Percentiles rank a stretch among this genome's conserved stretches.
These are phyloP conservation scores for Colletotrichum sp. DNA, from an alignment of 2,329 filamentous ascomycete genomes.

Conservation along the genomic window DNA sequence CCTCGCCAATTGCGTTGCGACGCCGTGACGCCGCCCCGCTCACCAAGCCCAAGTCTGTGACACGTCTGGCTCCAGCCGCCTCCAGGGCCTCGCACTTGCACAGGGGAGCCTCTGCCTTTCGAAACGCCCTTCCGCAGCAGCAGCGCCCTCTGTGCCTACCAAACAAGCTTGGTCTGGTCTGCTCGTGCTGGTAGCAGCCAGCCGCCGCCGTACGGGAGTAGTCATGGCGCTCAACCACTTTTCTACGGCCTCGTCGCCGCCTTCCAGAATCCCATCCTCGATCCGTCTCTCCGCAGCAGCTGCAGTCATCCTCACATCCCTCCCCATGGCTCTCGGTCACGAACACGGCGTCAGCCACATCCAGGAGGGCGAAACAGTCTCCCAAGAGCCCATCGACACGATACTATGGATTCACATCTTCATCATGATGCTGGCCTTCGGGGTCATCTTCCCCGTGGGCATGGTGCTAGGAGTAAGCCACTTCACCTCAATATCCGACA, in stretches of 20 bases:
- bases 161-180: neutral
- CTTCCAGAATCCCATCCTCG: neutral
- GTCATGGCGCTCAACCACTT: slow-evolving; percentile 15
- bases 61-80: slow-evolving; percentile 15
- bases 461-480: slow-evolving; percentile 89
- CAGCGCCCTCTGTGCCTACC: neutral
- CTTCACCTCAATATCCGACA: neutral
- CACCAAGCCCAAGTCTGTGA: slow-evolving; percentile 17
- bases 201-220: neutral
- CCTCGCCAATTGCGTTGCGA: slow-evolving; percentile 20
- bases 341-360: slow-evolving; percentile 61
- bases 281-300: neutral
- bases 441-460: slow-evolving; percentile 88
- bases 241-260: slow-evolving; percentile 18
- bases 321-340: slow-evolving; percentile 39
- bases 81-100: neutral
- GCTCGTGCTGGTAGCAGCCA: neutral
- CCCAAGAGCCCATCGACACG: slow-evolving; percentile 79
- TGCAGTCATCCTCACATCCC: slow-evolving; percentile 13
- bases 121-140: neutral
- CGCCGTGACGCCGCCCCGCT: slow-evolving; percentile 16
- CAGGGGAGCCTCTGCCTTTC: slow-evolving; percentile 1
- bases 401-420: slow-evolving; percentile 95
- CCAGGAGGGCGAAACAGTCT: slow-evolving; percentile 71
- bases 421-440: slow-evolving; percentile 85